Base-by-base conservation (phyloP, 2,329 filamentous ascomycete species). In the Teratosphaeria nubilosa region DNA sequence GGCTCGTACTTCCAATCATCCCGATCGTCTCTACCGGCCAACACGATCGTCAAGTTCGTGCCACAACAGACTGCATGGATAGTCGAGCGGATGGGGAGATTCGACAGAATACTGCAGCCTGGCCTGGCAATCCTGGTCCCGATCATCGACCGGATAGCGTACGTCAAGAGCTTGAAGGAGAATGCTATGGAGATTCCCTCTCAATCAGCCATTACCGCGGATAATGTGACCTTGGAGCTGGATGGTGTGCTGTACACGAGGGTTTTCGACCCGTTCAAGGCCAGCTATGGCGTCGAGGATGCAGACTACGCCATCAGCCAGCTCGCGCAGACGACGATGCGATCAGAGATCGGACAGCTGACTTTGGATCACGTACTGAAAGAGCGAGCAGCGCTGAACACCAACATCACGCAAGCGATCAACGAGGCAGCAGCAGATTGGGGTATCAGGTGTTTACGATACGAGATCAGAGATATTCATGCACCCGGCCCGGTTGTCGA, bases 21-120 rank as follows among this genome's bases (percentile, higher is more conserved):
- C 51, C 41, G 41, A 48, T 30, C 25, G 16, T 75, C 79, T 24
- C 80, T 96, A 56, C 94, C 94, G 30, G 89, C 91, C 66, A 99
- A 99, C 76, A 99, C 94, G 3, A 80, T 99, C 62, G 80, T 99
- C 68, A 90, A 92, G 60, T 99, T 97, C 75, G 94, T 99, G 50
- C 94, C 94, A n/a, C 94, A 99, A 76, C 94, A 99, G 79, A 97
- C 92, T 67, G 94, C 94, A 74, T 99, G 94, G 94, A 92, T 99
- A 60, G 94, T 99, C 58, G 94, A 99, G 82, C 91, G 94, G 71
- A 99, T 99, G 94, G 94, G 94, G 69, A 94, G 91, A 76, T 99
- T 96, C 78, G 87, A 90, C 76, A 84, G 91, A 60, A 96, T 99
- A 69, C 79, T 99, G 55, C 84, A 96, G 68, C 94, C 94, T 3